Evolutionary conservation across 78 protist species (phyloP), one percentile per base, ranked within the genome.

Genomic region (Bodo saltans): DNA sequence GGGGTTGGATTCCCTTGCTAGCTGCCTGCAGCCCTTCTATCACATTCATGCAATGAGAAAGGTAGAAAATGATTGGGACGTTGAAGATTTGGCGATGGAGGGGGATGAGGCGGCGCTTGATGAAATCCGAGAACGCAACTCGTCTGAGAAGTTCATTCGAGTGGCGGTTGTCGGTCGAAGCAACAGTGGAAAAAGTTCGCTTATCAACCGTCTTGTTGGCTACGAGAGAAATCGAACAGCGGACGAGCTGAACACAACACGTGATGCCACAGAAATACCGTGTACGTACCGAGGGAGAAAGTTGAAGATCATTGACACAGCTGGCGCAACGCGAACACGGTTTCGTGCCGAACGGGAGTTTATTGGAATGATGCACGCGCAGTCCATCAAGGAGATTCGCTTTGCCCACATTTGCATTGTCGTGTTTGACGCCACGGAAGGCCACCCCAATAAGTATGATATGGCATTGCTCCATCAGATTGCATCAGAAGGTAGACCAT

Each of bases 71-170:
- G 81, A 76, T 4, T 76, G 81, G 81, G 81, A 11, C 35, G 27
- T 76, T 4, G 81, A 76, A 27, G 81, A 76, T 38, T 8, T 30
- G 42, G 81, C 34, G 26, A 8, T 4, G 35, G 69, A 1, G 4
- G 81, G 81, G 11, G 81, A 76, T 67, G 37, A 27, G 23, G 60
- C 12, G 3, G 81, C 81, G 35, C n/a, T 27, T 32, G 81, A 76
- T 3, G 53, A 4, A 35, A 68, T 76, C 33, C 42, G 42, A 33
- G 81, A 76, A 1, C 40, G 81, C 25, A 68, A 38, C 41, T 3
- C 69, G 17, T 1, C 1, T 28, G 81, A 76, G 34, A 17, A 38
- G 37, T 38, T 3, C n/a, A 11, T 76, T 25, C 67, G 69, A 27
- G 52, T 76, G 29, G 81, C 81, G 28, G 34, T 76, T 29, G 1